Percentiles rank a stretch among this genome's conserved stretches.
Conservation (phyloP, 495 filamentous ascomycete genomes). For the Penicillium arizonense region DNA sequence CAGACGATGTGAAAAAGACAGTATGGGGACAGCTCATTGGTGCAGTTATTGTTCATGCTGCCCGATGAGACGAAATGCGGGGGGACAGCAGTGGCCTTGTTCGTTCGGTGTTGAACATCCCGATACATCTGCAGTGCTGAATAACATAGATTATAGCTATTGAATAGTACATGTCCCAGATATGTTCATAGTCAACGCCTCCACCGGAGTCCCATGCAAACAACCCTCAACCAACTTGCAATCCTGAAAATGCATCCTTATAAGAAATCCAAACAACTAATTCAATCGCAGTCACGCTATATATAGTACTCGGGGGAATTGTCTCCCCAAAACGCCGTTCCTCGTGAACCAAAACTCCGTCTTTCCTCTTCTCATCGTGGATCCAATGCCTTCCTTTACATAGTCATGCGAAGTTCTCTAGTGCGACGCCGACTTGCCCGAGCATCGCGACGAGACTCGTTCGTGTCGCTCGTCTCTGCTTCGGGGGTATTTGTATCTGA, state of each 20-base stretch:
- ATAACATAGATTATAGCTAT: not conserved
- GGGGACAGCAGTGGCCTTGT: slow-evolving; percentile 2
- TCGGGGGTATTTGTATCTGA: slow-evolving; percentile 38
- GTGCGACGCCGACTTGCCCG: slow-evolving; percentile 37
- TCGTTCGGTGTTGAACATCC: slow-evolving; percentile 17
- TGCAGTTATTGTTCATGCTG: slow-evolving; percentile 21
- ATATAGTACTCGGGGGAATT: not conserved
- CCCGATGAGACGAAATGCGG: slow-evolving; percentile 20
- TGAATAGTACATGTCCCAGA: not conserved
- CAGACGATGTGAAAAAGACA: not conserved
- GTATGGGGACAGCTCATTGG: slow-evolving; percentile 12
- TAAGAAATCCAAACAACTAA: slow-evolving; percentile 1
- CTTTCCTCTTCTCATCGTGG: not conserved
- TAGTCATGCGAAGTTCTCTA: slow-evolving; percentile 38
- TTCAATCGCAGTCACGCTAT: not conserved
- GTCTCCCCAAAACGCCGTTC: not conserved
- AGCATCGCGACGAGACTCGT: slow-evolving; percentile 33
- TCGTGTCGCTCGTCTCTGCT: slow-evolving; percentile 35
- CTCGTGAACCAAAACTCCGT: slow-evolving; percentile 12
- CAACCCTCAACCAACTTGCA: not conserved
- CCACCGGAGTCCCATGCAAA: not conserved
- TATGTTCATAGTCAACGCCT: not conserved
- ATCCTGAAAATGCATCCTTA: slow-evolving; percentile 4
- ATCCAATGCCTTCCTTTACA: slow-evolving; percentile 27
- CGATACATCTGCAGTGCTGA: slow-evolving; percentile 1